Evolutionary conservation across 1,284 basidiomycete genomes (phyloP).

Genomic region (Testicularia cyperi): DNA sequence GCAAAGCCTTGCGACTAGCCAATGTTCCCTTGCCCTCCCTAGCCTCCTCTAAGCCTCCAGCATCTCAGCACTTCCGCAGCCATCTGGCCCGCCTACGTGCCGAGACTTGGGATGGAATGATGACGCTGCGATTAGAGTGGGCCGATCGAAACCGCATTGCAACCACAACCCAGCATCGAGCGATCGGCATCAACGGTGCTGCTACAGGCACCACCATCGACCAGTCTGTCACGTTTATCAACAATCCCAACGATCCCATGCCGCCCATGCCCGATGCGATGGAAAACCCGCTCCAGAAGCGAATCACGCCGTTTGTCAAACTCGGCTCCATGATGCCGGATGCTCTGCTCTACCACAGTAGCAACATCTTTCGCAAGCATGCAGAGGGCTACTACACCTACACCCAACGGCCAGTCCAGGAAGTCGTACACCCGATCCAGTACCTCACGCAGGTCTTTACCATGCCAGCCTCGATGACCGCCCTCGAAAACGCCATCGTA

Average conservation of each 20-base stretch:
- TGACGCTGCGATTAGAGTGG: no score
- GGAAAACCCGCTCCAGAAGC: not conserved
- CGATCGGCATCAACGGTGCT: no score
- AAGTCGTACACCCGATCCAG: constrained; percentile 14
- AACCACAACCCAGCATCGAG: no score
- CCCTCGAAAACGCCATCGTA: constrained; percentile 10
- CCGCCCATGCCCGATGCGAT: not conserved
- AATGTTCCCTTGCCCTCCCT: no score
- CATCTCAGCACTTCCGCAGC: no score
- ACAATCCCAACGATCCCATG: constrained; percentile 1
- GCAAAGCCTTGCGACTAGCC: no score
- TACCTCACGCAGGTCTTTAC: constrained; percentile 7
- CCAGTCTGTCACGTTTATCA: no score
- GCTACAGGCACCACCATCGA: no score
- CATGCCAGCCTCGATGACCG: constrained; percentile 1
- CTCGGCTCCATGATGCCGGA: constrained; percentile 1
- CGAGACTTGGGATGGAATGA: no score
- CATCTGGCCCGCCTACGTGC: no score
- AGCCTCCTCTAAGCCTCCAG: no score
- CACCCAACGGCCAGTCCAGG: not conserved
- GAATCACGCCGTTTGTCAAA: constrained; percentile 3
- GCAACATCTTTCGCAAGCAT: not conserved
- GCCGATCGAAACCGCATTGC: no score
- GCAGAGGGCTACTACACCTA: not conserved
- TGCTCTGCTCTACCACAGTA: constrained; percentile 1